Percentiles rank a stretch among this genome's conserved stretches.
phyloP scores from a whole-genome alignment of 2,329 filamentous ascomycete species.

The Fusarium nanum region DNA sequence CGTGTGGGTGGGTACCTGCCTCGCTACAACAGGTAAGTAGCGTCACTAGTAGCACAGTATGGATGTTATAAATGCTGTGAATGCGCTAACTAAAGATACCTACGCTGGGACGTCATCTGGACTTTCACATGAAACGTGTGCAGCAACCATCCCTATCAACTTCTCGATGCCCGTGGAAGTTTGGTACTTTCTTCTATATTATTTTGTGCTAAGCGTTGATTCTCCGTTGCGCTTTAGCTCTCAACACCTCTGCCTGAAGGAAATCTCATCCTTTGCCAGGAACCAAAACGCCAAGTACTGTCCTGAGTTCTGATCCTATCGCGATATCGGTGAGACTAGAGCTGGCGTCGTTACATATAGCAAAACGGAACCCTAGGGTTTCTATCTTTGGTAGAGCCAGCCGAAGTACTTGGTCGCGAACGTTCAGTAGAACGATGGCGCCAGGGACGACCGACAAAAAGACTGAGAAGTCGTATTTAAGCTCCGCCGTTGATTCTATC shows the following conservation, averaged over 20 bases:
- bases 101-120: constrained; percentile 31
- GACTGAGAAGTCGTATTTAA: constrained; percentile 69
- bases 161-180: not conserved
- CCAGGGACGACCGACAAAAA: constrained; percentile 59
- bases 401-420: constrained; percentile 34
- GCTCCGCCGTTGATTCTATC: constrained; percentile 70
- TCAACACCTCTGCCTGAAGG: not conserved
- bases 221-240: not conserved
- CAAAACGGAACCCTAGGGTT: not conserved
- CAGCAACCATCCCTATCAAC: not conserved
- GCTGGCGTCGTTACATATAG: constrained; percentile 21
- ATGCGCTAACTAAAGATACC: not conserved
- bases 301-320: not conserved
- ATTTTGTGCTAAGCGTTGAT: not conserved
- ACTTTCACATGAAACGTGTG: constrained; percentile 37
- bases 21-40: not conserved
- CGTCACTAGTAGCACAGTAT: not conserved
- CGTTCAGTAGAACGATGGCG: constrained; percentile 51
- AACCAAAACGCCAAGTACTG: not conserved
- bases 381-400: not conserved
- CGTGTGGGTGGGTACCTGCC: not conserved
- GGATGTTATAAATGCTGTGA: not conserved
- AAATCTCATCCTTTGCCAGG: not conserved
- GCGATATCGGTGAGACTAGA: not conserved
- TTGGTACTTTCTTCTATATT: not conserved